phyloP scores from a whole-genome alignment of 2,329 filamentous ascomycete genomes.

The Blastomyces parvus region DNA sequence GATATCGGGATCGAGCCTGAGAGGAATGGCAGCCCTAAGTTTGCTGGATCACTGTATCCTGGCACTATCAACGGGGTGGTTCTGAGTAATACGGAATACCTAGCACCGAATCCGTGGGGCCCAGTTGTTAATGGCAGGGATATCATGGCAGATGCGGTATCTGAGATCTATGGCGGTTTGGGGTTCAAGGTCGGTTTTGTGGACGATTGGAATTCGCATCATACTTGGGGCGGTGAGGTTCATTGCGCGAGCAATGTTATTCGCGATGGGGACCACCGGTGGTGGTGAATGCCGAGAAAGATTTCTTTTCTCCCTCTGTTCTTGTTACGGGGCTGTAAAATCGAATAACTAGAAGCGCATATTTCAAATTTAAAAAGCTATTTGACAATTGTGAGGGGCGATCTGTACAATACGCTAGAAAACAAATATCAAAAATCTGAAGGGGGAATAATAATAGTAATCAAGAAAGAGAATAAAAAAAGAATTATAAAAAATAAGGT shows the following conservation, averaged over 20 bases:
- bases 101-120: conserved; percentile 18
- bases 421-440: neutral
- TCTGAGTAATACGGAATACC: conserved; percentile 13
- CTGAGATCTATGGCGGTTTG: conserved; percentile 12
- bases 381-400: neutral
- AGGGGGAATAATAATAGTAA: neutral
- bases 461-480: too few relatives aligned
- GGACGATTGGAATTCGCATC: conserved; percentile 19
- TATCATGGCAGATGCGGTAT: conserved; percentile 14
- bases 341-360: neutral
- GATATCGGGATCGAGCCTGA: neutral
- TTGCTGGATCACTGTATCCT: conserved; percentile 12
- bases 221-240: conserved; percentile 18
- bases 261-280: conserved; percentile 11
- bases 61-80: conserved; percentile 14
- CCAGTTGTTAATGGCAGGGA: conserved; percentile 18
- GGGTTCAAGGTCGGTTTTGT: conserved; percentile 16
- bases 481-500: too few relatives aligned
- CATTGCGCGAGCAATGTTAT: conserved; percentile 20
- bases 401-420: neutral
- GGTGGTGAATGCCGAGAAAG: conserved; percentile 3
- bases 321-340: neutral
- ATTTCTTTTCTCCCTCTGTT: neutral
- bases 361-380: neutral
- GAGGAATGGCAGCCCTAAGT: conserved; percentile 6